These are phyloP conservation scores for Chalara sp. DNA, from an alignment of 2,329 filamentous ascomycete genomes.

Conservation along the genomic window DNA sequence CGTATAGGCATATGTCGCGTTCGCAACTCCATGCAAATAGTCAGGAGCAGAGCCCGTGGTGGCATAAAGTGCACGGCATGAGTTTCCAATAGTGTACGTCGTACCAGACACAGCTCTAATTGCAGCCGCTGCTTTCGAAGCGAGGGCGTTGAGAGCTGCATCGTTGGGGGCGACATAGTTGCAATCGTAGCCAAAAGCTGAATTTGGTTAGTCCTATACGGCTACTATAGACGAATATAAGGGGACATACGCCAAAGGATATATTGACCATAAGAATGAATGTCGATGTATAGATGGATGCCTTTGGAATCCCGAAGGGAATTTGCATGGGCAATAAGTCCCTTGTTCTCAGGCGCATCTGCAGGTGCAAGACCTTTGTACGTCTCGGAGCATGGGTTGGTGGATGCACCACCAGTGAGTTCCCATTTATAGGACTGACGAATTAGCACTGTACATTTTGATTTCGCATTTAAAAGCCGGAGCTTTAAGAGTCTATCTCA, in stretches of 20 bases:
- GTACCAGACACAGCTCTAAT: conserved; percentile 48
- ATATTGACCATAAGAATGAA: conserved; percentile 56
- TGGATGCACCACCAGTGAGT: conserved; percentile 25
- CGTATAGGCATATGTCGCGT: conserved; percentile 31
- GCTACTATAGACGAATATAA: not conserved
- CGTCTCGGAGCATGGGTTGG: conserved; percentile 43
- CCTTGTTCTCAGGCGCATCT: conserved; percentile 45
- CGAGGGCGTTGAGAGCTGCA: conserved; percentile 41
- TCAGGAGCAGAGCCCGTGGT: conserved; percentile 40
- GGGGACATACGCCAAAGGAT: conserved; percentile 38
- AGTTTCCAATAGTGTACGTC: conserved; percentile 34
- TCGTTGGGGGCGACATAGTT: conserved; percentile 38
- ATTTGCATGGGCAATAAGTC: conserved; percentile 40
- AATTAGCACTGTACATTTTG: too few species aligned
- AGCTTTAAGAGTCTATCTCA: too few species aligned
- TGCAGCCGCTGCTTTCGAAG: conserved; percentile 41
- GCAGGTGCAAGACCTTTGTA: conserved; percentile 35
- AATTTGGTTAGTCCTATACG: not conserved
- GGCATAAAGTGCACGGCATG: conserved; percentile 56
- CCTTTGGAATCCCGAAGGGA: conserved; percentile 37
- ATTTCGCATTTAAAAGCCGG: too few species aligned
- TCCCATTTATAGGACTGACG: too few species aligned
- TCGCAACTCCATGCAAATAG: conserved; percentile 28
- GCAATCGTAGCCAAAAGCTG: conserved; percentile 54
- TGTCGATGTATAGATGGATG: conserved; percentile 57